Base-by-base conservation (phyloP, 306 rosid genomes). In the Quercus suber region DNA sequence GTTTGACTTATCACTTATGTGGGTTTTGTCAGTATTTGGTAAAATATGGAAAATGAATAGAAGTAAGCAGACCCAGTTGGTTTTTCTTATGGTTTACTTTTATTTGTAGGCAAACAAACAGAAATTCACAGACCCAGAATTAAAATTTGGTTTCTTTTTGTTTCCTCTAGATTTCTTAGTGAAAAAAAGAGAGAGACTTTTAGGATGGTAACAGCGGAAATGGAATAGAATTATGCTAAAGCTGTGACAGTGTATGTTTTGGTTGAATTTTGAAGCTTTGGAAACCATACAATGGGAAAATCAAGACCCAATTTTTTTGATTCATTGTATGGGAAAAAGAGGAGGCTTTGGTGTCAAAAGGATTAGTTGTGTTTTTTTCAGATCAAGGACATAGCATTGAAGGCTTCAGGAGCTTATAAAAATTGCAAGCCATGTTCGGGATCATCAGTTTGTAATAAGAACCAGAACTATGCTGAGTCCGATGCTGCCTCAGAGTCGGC, bases 321-420 rank as follows among this genome's bases (percentile, higher is more conserved):
- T 19, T 17, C 37, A 64, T 23, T 17, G 41, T 52, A 64, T 69
- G 76, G 37, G 11, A 59, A 77, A 63, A 28, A 33, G 35, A 55
- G 35, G 59, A 59, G 30, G 18, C 27, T 69, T 18, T 57, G 73
- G 72, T 85, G 85, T 74, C 68, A 15, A 37, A 73, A 73, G 75
- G 17, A 27, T 1, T 56, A 73, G 17, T n/a, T 78, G 23, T 56
- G 5, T 56, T 12, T 63, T 79, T 63, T 79, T 58, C 89, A 95
- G 99, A 95, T 95, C 92, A 95, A 93, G 91, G 99, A 91, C 73
- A 93, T 95, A 85, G 99, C 99, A 61, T 83, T 95, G 87, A 95
- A 89, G 86, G 99, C 98, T 28, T 93, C 99, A 5, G 98, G 97
- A 71, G 98, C 97, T 13, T 95, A 95, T 80, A 93, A 86, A 84